Percentiles rank a stretch among this genome's conserved stretches.
Conservation (phyloP, 1,139 yeast genomes). For the Blastobotrys buckinghamii region DNA sequence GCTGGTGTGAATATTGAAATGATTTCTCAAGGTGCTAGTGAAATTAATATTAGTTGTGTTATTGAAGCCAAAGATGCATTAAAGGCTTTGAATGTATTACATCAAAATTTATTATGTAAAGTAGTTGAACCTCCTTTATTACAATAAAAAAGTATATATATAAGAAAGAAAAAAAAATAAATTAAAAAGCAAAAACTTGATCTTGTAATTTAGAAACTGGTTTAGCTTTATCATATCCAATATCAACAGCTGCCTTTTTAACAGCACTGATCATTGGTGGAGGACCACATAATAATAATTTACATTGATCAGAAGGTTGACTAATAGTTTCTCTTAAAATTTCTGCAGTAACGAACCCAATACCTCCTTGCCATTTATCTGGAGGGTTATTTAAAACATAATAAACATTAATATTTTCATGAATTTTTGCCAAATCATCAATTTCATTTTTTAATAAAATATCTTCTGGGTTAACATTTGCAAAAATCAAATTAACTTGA, state of each 20-base stretch:
- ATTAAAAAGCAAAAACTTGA: constrained; percentile 79
- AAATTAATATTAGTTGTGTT: constrained; percentile 92
- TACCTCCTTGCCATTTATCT: constrained; percentile 69
- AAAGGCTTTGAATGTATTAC: constrained; percentile 81
- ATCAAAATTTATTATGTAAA: constrained; percentile 54
- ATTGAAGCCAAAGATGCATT: constrained; percentile 77
- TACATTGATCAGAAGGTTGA: constrained; percentile 54
- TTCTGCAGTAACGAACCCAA: constrained; percentile 79
- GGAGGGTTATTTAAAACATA: constrained; percentile 79
- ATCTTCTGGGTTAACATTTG: constrained; percentile 72
- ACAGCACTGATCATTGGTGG: constrained; percentile 79
- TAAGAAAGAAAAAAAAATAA: neutral
- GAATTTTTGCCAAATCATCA: constrained; percentile 60
- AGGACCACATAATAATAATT: constrained; percentile 90
- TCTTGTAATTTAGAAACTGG: constrained; percentile 91
- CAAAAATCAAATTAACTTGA: constrained; percentile 65
- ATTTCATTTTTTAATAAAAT: constrained; percentile 74
- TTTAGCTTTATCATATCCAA: constrained; percentile 83
- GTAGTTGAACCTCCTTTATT: constrained; percentile 9
- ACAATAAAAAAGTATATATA: neutral
- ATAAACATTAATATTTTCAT: constrained; percentile 63
- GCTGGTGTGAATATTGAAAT: constrained; percentile 91
- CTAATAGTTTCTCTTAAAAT: constrained; percentile 65
- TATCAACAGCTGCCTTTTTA: constrained; percentile 69
- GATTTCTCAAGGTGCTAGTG: constrained; percentile 98